These are phyloP conservation scores for Haplosporangium sp. DNA, from an alignment of 371 early-diverging fungal species.

Conservation along the genomic window DNA sequence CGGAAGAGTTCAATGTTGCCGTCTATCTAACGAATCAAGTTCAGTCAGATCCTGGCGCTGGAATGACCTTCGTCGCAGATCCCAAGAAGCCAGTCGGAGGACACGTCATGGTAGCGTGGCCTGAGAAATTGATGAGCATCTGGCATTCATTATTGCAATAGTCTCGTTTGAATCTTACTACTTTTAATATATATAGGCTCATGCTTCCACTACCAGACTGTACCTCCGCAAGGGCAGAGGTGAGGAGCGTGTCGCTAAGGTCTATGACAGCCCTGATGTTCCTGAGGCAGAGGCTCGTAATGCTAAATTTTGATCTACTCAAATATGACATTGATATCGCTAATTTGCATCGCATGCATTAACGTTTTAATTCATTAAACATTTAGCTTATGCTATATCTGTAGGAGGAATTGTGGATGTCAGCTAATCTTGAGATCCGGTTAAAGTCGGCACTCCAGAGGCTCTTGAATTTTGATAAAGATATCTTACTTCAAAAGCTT, in stretches of 20 bases:
- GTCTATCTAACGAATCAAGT: slow-evolving; percentile 92
- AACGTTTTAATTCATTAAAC: not conserved
- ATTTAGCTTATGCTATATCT: slow-evolving; percentile 21
- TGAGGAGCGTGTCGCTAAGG: slow-evolving; percentile 88
- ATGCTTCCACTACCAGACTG: slow-evolving; percentile 66
- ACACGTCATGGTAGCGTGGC: slow-evolving; percentile 68
- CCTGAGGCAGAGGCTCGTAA: slow-evolving; percentile 83
- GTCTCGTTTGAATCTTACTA: not conserved
- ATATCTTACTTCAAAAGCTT: too few relatives aligned
- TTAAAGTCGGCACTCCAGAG: not conserved
- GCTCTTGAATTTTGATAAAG: not conserved
- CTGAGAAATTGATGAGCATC: not conserved
- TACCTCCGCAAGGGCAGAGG: slow-evolving; percentile 90
- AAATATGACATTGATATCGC: not conserved
- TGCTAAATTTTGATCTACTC: not conserved
- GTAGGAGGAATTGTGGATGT: slow-evolving; percentile 41
- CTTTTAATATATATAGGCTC: slow-evolving; percentile 52
- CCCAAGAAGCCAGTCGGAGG: slow-evolving; percentile 92
- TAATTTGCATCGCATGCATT: not conserved
- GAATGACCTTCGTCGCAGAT: slow-evolving; percentile 83
- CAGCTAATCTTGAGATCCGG: slow-evolving; percentile 5
- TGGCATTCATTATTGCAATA: too few relatives aligned
- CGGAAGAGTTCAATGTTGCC: slow-evolving; percentile 92
- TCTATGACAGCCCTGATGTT: slow-evolving; percentile 91
- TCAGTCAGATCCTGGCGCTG: slow-evolving; percentile 68